A percentile compares a stretch with the other conserved stretches of the same genome.
These are phyloP conservation scores for Annulohypoxylon nitens DNA, from an alignment of 495 filamentous ascomycete genomes.

Conservation along the genomic window DNA sequence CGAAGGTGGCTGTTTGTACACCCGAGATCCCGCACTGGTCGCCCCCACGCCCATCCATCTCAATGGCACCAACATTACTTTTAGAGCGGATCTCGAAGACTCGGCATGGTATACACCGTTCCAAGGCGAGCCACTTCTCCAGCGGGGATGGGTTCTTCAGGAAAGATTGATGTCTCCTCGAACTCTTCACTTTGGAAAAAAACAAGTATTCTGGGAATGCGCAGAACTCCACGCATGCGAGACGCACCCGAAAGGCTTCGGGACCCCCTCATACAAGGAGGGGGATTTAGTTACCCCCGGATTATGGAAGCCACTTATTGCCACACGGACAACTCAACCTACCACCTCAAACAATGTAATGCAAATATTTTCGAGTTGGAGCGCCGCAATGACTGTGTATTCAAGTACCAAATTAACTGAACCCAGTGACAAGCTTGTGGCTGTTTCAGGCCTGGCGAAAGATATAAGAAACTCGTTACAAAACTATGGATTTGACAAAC, in stretches of 20 bases:
- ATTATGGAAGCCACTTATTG: constrained; percentile 24
- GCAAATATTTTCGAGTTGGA: constrained; percentile 9
- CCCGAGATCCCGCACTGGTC: constrained; percentile 6
- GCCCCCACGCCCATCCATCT: background rate
- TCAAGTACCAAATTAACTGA: constrained; percentile 11
- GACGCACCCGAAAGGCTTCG: constrained; percentile 15
- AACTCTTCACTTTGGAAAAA: constrained; percentile 24
- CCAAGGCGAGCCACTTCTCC: constrained; percentile 1
- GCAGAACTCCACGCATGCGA: constrained; percentile 17
- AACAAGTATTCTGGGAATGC: constrained; percentile 39
- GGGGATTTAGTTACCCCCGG: background rate
- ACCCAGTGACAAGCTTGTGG: constrained; percentile 16
- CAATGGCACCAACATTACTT: background rate
- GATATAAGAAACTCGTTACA: constrained; percentile 14
- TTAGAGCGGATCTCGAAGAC: constrained; percentile 14
- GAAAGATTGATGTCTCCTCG: constrained; percentile 24
- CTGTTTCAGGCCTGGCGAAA: constrained; percentile 22
- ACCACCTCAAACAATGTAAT: background rate
- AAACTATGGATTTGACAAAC: background rate
- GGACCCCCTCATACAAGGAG: background rate
- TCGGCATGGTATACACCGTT: constrained; percentile 9
- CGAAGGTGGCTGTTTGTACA: constrained; percentile 21
- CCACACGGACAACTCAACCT: background rate
- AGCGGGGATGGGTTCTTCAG: constrained; percentile 21
- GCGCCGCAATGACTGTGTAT: constrained; percentile 2